Base-by-base conservation (phyloP, 139 green algal species). In the Micromonas commoda region DNA sequence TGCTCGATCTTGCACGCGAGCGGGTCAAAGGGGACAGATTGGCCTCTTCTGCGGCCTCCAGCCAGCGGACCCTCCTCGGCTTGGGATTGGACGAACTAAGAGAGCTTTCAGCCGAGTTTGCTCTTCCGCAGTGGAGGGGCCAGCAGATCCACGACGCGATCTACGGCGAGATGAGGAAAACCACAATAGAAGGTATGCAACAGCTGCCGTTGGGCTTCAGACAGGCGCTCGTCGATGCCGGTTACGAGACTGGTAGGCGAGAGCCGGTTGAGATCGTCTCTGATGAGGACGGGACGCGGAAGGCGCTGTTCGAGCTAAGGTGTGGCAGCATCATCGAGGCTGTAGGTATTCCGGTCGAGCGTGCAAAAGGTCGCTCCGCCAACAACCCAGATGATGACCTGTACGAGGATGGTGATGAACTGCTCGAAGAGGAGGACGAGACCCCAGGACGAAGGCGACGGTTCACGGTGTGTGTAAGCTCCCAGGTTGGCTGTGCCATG, bases 391-490 rank as follows among this genome's bases (percentile, higher is more conserved):
- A n/a, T n/a, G n/a, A n/a, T n/a, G 45, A 9, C 45, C 45, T 57
- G 45, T 57, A 57, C 45, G 45, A 57, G 45, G 45, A 57, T 16
- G 45, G 45, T 16, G 45, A 57, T 16, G 45, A 57, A 16, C 45
- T 23, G 9, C 9, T 23, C 45, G 45, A 57, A 9, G 45, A 57
- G 9, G 45, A 57, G 9, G 45, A 57, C 45, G 45, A 57, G 9
- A 57, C 9, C 9, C 45, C 9, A 57, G 16, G 45, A 57, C 45
- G 45, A 57, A 57, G 45, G 16, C 45, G 45, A 57, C 45, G 45
- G 45, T 89, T 98, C 20, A 99, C 95, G 3, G 95, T 91, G 52
- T 99, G 95, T 76, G 91, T 99, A 9, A 97, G 89, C 6, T 97
- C 90, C 0, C 94, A 98, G 88, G 92, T 94, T 20, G 73, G 68